phyloP scores from a whole-genome alignment of 345 rosid genomes.

The Bruguiera gymnorhiza region DNA sequence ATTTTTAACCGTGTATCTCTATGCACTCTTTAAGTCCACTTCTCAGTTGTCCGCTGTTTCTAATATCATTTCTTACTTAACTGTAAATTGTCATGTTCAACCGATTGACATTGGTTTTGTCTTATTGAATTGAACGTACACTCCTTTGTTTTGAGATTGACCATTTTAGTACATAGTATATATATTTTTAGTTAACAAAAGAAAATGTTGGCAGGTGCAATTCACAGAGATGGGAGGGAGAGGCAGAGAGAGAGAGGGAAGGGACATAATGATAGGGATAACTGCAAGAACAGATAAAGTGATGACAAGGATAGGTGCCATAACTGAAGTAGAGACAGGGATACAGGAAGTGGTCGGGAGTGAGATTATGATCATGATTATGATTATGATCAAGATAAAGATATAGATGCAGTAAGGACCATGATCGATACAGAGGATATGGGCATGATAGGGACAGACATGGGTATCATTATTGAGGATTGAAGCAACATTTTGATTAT shows the following conservation, averaged over 20 bases:
- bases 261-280: slow-evolving; percentile 57
- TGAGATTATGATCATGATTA: slow-evolving; percentile 49
- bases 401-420: slow-evolving; percentile 32
- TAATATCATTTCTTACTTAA: neutral
- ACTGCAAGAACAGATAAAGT: slow-evolving; percentile 47
- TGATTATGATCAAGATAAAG: slow-evolving; percentile 27
- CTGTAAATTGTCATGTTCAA: neutral
- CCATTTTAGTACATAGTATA: neutral
- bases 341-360: slow-evolving; percentile 46
- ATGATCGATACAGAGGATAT: slow-evolving; percentile 37
- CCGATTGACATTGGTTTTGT: neutral
- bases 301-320: slow-evolving; percentile 63
- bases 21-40: neutral
- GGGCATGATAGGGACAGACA: slow-evolving; percentile 30
- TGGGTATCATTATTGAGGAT: slow-evolving; percentile 14
- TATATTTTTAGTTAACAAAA: neutral
- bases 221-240: slow-evolving; percentile 67
- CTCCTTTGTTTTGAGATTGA: neutral
- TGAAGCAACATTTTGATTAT: neutral
- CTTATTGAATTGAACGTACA: neutral
- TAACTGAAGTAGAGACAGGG: slow-evolving; percentile 71
- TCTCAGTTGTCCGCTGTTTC: neutral
- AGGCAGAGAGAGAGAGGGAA: slow-evolving; percentile 72
- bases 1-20: neutral
- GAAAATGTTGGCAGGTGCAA: slow-evolving; percentile 39